These are phyloP conservation scores for Monilinia polystroma DNA, from an alignment of 2,329 filamentous ascomycete genomes.

Conservation along the genomic window DNA sequence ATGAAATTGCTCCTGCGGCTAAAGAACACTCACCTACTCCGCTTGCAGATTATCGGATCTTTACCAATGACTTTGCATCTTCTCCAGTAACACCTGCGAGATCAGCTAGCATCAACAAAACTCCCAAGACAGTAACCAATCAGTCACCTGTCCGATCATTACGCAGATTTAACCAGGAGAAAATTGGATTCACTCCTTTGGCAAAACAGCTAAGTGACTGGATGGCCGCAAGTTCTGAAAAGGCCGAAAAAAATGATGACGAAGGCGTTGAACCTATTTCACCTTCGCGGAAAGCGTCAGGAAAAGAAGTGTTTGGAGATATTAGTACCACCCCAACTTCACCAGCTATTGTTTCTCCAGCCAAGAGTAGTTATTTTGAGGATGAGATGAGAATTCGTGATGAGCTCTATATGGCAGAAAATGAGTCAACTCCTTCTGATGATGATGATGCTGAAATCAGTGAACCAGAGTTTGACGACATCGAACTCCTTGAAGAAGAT, in stretches of 20 bases:
- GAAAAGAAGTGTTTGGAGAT: background rate
- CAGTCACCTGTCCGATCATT: conserved; percentile 5
- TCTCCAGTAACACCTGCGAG: conserved; percentile 47
- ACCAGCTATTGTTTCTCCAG: conserved; percentile 36
- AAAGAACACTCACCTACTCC: conserved; percentile 35
- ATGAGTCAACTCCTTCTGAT: conserved; percentile 38
- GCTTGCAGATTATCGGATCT: conserved; percentile 34
- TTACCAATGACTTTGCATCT: conserved; percentile 39
- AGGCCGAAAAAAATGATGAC: conserved; percentile 36
- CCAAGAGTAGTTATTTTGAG: conserved; percentile 57
- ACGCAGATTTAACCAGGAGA: conserved; percentile 28
- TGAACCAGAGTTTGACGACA: conserved; percentile 46
- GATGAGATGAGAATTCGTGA: conserved; percentile 57
- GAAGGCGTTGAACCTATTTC: conserved; percentile 26
- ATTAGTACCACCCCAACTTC: background rate
- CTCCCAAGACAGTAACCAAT: conserved; percentile 28
- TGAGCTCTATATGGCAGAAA: conserved; percentile 39
- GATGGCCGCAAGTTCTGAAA: conserved; percentile 58
- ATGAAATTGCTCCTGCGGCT: conserved; percentile 47
- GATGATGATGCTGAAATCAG: conserved; percentile 26
- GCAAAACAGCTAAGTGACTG: conserved; percentile 61
- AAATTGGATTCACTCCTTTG: conserved; percentile 62
- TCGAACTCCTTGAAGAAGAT: conserved; percentile 55
- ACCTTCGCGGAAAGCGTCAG: conserved; percentile 18
- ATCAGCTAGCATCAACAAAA: conserved; percentile 31